Evolutionary conservation across 1,139 yeast species (phyloP).

Genomic region (Debaryomyces robertsiae): DNA sequence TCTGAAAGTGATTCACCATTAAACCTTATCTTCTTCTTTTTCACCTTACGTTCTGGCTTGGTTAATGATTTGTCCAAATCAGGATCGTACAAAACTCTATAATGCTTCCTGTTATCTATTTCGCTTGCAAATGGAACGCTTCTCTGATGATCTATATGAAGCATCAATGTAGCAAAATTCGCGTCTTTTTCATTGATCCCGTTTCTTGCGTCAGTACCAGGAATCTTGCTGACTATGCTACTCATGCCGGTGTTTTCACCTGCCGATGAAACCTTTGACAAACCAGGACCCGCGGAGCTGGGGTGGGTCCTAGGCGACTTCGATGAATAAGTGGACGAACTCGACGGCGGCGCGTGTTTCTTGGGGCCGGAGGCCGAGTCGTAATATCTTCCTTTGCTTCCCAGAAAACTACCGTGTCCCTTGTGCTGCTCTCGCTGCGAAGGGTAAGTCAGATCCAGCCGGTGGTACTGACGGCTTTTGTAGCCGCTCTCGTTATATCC

Average conservation of each 20-base stretch:
- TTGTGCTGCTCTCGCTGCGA: slow-evolving; percentile 6
- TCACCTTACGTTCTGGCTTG: slow-evolving; percentile 39
- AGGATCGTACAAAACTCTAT: slow-evolving; percentile 59
- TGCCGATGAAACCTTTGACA: slow-evolving; percentile 8
- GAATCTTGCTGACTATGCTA: neutral
- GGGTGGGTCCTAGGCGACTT: slow-evolving; percentile 2
- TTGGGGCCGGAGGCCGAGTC: slow-evolving; percentile 12
- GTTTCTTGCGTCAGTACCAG: slow-evolving; percentile 35
- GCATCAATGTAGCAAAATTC: slow-evolving; percentile 32
- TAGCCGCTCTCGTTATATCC: slow-evolving; percentile 15
- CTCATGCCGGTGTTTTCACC: neutral
- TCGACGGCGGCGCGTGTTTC: slow-evolving; percentile 14
- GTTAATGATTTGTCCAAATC: slow-evolving; percentile 39
- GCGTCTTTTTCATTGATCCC: slow-evolving; percentile 38
- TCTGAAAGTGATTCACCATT: slow-evolving; percentile 32
- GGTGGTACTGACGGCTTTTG: slow-evolving; percentile 8
- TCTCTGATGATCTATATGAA: slow-evolving; percentile 30
- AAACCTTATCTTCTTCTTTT: slow-evolving; percentile 39
- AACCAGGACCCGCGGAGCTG: slow-evolving; percentile 1
- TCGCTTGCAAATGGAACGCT: slow-evolving; percentile 17
- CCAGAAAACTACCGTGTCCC: slow-evolving; percentile 1
- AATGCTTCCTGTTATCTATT: slow-evolving; percentile 33
- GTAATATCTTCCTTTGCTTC: slow-evolving; percentile 13
- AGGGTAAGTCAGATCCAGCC: slow-evolving; percentile 5
- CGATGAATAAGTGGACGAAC: slow-evolving; percentile 4